Evolutionary conservation across 1,284 basidiomycete genomes (phyloP).

Genomic region (Heterobasidion parviporum): DNA sequence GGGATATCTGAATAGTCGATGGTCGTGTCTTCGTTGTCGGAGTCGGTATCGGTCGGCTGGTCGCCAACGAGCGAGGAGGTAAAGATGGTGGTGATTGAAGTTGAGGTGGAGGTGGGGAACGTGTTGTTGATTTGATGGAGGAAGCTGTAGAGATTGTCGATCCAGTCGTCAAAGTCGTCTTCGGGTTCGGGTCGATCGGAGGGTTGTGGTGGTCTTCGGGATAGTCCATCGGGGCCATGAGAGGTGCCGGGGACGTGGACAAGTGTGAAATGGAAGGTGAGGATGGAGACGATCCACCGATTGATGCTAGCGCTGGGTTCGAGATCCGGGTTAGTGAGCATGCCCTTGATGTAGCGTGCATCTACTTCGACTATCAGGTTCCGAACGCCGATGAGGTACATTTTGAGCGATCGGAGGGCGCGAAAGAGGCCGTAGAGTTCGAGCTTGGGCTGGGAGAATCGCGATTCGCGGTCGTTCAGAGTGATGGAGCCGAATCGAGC

Average conservation of each 20-base stretch:
- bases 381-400: constrained; percentile 25
- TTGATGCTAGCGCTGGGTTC: constrained; percentile 28
- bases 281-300: constrained; percentile 29
- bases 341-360: background rate
- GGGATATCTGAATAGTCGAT: too few species aligned
- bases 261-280: constrained; percentile 26
- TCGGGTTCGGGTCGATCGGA: constrained; percentile 7
- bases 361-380: constrained; percentile 28
- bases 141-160: constrained; percentile 19
- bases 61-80: too few species aligned
- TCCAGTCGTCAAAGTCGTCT: constrained; percentile 25
- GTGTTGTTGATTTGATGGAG: background rate
- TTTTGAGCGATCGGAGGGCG: constrained; percentile 16
- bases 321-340: constrained; percentile 17
- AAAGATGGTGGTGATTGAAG: too few species aligned
- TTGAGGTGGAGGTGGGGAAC: too few species aligned
- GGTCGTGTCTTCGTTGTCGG: too few species aligned
- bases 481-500: constrained; percentile 23
- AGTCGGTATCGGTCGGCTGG: too few species aligned
- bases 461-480: constrained; percentile 24
- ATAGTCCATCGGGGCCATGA: constrained; percentile 2
- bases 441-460: constrained; percentile 32
- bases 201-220: background rate
- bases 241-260: constrained; percentile 19
- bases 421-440: constrained; percentile 31